Base-by-base conservation (phyloP, 805 yeast species). In the Lachancea quebecensis region DNA sequence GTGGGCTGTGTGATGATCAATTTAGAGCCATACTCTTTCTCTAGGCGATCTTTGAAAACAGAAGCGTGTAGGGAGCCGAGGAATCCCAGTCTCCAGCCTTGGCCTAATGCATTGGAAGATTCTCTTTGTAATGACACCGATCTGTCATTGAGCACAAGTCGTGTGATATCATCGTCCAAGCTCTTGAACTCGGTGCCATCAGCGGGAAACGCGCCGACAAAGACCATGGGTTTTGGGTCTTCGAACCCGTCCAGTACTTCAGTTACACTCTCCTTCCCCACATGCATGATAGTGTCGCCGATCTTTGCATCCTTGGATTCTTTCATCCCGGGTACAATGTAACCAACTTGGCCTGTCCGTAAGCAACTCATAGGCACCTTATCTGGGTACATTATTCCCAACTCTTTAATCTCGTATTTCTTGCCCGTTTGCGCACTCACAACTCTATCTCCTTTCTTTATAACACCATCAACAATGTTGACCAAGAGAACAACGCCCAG, bases 181-280 rank as follows among this genome's bases (percentile, higher is more conserved):
- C 77, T 82, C 49, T 85, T 85, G 63, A 91, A 91, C 56, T 91
- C 96, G 0, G 83, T 75, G 4, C 96, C 96, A 57, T 91, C 96
- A 0, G 96, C 93, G 0, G 99, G 98, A 56, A 88, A 91, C 0
- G 98, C 99, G 11, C 98, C 98, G 40, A 91, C 95, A 62, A 91
- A 93, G 8, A 91, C 98, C 98, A 93, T 93, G 1, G 98, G 96
- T 64, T 93, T 90, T 1, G 95, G 90, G 56, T 88, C 96, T 65
- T 90, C 97, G 63, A 91, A 93, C 1, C 98, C 98, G 1, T 95
- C 96, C 21, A 91, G 71, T 1, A 96, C 82, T 50, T 81, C 86
- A 2, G 85, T 80, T 35, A 72, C 73, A n/a, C 49, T 40, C 30
- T 72, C 73, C 17, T 65, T 59, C 4, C 83, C 84, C 10, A 70